These are phyloP conservation scores for Phoma sp. DNA, from an alignment of 2,329 filamentous ascomycete species.

Conservation along the genomic window DNA sequence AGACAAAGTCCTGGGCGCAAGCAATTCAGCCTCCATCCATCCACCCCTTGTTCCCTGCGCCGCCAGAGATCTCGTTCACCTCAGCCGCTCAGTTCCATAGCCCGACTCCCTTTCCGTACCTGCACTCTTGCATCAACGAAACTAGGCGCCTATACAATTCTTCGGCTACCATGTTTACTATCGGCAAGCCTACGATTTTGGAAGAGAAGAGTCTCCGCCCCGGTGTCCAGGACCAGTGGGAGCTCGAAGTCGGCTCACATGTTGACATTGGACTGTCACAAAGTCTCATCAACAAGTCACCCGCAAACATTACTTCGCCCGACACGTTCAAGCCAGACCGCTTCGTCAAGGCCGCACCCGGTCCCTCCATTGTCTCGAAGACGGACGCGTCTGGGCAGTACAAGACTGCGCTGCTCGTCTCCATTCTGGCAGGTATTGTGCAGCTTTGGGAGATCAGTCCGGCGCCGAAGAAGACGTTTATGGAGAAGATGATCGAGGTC, in stretches of 20 bases:
- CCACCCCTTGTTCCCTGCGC: slow-evolving; percentile 46
- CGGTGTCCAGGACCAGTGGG: slow-evolving; percentile 34
- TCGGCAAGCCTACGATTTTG: slow-evolving; percentile 32
- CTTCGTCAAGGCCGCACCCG: slow-evolving; percentile 26
- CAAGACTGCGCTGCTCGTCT: slow-evolving; percentile 34
- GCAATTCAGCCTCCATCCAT: slow-evolving; percentile 46
- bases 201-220: slow-evolving; percentile 29
- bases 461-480: slow-evolving; percentile 43
- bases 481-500: slow-evolving; percentile 44
- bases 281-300: slow-evolving; percentile 40
- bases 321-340: slow-evolving; percentile 37
- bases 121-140: slow-evolving; percentile 44
- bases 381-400: slow-evolving; percentile 25
- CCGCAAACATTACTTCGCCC: slow-evolving; percentile 31
- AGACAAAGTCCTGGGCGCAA: slow-evolving; percentile 41
- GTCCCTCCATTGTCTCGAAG: slow-evolving; percentile 26
- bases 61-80: slow-evolving; percentile 40
- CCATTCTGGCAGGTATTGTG: slow-evolving; percentile 41
- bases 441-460: slow-evolving; percentile 47
- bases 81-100: slow-evolving; percentile 19
- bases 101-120: slow-evolving; percentile 30
- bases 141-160: slow-evolving; percentile 39
- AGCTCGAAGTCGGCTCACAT: slow-evolving; percentile 35
- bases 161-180: slow-evolving; percentile 28
- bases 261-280: slow-evolving; percentile 43